Evolutionary conservation across 306 rosid genomes (phyloP).

Genomic region (Acacia crassicarpa): DNA sequence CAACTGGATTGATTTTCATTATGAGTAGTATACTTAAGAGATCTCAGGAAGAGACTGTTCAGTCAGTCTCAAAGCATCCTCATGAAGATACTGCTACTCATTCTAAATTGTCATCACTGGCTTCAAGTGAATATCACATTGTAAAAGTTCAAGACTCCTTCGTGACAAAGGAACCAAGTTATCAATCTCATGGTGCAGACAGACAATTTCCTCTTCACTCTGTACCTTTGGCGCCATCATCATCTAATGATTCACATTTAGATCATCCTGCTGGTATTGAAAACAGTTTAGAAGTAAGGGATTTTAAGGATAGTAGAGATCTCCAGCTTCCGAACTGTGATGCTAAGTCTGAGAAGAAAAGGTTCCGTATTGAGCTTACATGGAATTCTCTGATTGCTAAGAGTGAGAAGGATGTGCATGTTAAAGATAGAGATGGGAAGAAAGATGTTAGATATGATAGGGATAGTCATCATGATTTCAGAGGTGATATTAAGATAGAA

Average conservation of each 20-base stretch:
- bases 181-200: slow-evolving; percentile 69
- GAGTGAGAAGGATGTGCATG: slow-evolving; percentile 66
- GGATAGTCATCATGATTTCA: slow-evolving; percentile 59
- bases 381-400: slow-evolving; percentile 70
- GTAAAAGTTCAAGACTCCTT: slow-evolving; percentile 63
- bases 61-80: slow-evolving; percentile 65
- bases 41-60: slow-evolving; percentile 75
- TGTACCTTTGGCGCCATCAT: slow-evolving; percentile 45
- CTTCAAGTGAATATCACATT: slow-evolving; percentile 60
- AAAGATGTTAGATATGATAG: slow-evolving; percentile 68
- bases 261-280: slow-evolving; percentile 57
- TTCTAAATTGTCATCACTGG: slow-evolving; percentile 53
- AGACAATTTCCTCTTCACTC: slow-evolving; percentile 71
- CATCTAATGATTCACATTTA: slow-evolving; percentile 53
- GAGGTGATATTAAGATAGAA: slow-evolving; percentile 62
- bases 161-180: slow-evolving; percentile 52
- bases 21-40: slow-evolving; percentile 86
- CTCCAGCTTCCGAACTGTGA: slow-evolving; percentile 69
- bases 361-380: slow-evolving; percentile 49
- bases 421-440: slow-evolving; percentile 66
- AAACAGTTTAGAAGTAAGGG: slow-evolving; percentile 63
- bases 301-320: slow-evolving; percentile 73
- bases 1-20: slow-evolving; percentile 28
- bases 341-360: slow-evolving; percentile 63
- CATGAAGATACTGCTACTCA: slow-evolving; percentile 66